These are phyloP conservation scores for Russula sp. DNA, from an alignment of 768 basidiomycete species.

Conservation along the genomic window DNA sequence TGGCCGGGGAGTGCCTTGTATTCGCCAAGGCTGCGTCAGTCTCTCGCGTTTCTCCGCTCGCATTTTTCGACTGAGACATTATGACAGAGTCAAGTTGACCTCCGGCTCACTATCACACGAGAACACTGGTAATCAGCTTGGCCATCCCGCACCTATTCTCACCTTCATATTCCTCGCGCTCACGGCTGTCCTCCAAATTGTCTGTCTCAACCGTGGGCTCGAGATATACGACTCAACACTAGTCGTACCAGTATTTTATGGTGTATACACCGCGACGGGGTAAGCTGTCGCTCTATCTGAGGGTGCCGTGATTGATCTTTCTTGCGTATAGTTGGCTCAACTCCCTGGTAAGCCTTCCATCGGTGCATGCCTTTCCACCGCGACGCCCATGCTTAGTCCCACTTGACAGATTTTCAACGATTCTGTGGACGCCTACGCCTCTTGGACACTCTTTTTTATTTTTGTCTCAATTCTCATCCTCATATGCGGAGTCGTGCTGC, in stretches of 20 bases:
- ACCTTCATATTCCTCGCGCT: slow-evolving; percentile 48
- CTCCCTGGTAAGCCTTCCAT: slow-evolving; percentile 37
- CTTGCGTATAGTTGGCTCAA: slow-evolving; percentile 46
- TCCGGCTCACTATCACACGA: slow-evolving; percentile 71
- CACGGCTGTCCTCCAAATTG: slow-evolving; percentile 86
- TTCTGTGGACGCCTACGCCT: slow-evolving; percentile 75
- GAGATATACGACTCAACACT: slow-evolving; percentile 85
- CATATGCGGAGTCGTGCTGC: slow-evolving; percentile 85
- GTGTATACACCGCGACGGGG: slow-evolving; percentile 83
- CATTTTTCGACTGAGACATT: not conserved
- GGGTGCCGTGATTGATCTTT: not conserved
- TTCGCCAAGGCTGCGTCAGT: slow-evolving; percentile 73
- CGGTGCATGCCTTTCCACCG: not conserved
- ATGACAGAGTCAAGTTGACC: slow-evolving; percentile 66
- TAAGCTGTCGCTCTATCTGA: slow-evolving; percentile 30
- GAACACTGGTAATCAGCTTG: slow-evolving; percentile 84
- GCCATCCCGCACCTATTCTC: slow-evolving; percentile 74
- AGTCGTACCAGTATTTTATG: slow-evolving; percentile 93
- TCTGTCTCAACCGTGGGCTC: slow-evolving; percentile 87
- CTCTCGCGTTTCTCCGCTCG: not conserved
- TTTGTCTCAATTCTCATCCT: slow-evolving; percentile 83
- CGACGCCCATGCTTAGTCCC: not conserved
- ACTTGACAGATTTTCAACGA: slow-evolving; percentile 64
- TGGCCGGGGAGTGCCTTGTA: slow-evolving; percentile 85
- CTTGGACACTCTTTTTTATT: slow-evolving; percentile 86